phyloP scores from a whole-genome alignment of 306 rosid genomes.

The Alnus rubra region DNA sequence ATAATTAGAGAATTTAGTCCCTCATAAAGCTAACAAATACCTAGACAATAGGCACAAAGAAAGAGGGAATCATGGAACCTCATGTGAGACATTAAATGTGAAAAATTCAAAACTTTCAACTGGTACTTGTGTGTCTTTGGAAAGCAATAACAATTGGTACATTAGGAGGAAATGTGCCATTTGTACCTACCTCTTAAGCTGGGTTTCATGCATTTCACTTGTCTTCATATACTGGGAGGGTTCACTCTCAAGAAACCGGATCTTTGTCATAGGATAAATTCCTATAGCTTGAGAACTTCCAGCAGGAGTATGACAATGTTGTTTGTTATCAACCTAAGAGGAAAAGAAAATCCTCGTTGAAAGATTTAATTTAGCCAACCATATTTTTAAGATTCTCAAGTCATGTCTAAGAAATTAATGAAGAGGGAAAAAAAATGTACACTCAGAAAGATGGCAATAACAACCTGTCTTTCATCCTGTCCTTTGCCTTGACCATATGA shows the following conservation, averaged over 20 bases:
- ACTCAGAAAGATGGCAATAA: not conserved
- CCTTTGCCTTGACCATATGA: not conserved
- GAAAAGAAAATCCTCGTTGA: not conserved
- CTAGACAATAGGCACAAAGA: too few species aligned
- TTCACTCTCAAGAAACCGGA: conserved; percentile 19
- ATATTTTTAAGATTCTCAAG: not conserved
- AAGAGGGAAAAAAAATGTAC: not conserved
- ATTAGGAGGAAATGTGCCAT: not conserved
- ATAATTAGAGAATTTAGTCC: too few species aligned
- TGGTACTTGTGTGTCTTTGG: not conserved
- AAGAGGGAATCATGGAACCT: not conserved
- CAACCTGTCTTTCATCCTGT: conserved; percentile 7
- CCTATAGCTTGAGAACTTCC: conserved; percentile 12
- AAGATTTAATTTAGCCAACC: not conserved
- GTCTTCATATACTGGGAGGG: not conserved
- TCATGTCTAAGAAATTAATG: not conserved
- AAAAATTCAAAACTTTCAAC: not conserved
- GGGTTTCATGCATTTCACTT: not conserved
- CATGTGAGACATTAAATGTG: not conserved
- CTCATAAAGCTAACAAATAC: too few species aligned
- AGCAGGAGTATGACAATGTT: not conserved
- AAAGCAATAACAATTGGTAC: not conserved
- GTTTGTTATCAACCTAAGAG: not conserved
- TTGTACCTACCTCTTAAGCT: conserved; percentile 13
- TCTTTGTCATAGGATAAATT: conserved; percentile 3